Percentiles rank a stretch among this genome's conserved stretches.
These are phyloP conservation scores for Chaetoceros muelleri DNA, from an alignment of 108 stramenopile genomes.

Conservation along the genomic window DNA sequence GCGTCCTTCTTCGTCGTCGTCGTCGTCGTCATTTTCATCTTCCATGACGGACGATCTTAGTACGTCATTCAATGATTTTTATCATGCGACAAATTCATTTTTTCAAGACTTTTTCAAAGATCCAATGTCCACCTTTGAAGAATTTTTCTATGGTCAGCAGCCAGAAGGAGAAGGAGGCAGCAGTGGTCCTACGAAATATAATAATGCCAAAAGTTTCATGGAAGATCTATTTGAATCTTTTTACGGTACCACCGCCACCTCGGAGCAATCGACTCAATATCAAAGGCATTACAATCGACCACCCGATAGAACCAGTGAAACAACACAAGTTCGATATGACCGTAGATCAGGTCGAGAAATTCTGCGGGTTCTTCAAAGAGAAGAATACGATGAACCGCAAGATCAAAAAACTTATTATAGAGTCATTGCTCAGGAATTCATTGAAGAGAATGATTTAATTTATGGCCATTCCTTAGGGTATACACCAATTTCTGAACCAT, in stretches of 20 bases:
- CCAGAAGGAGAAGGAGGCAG: constrained; percentile 1
- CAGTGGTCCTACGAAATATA: too few species aligned
- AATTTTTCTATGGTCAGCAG: constrained; percentile 52
- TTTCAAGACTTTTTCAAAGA: constrained; percentile 30
- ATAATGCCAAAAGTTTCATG: background rate
- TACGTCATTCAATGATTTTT: constrained; percentile 10
- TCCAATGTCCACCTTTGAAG: constrained; percentile 54
- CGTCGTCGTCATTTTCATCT: background rate
- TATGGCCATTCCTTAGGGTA: constrained; percentile 21
- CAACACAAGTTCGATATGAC: constrained; percentile 17
- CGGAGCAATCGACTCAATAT: constrained; percentile 7
- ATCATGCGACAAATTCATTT: constrained; percentile 23
- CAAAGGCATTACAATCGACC: background rate
- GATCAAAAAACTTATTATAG: constrained; percentile 23
- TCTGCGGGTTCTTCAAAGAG: constrained; percentile 24
- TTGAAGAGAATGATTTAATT: constrained; percentile 37
- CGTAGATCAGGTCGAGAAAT: constrained; percentile 11
- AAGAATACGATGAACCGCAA: constrained; percentile 30
- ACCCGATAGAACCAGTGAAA: constrained; percentile 6
- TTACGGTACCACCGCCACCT: constrained; percentile 5
- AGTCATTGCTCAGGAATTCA: constrained; percentile 42
- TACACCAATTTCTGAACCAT: constrained; percentile 46
- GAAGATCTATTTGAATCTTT: constrained; percentile 3
- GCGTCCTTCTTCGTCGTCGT: background rate
- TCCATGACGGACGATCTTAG: background rate